Percentiles rank a stretch among this genome's conserved stretches.
These are phyloP conservation scores for Aspergillus cristatus DNA, from an alignment of 495 filamentous ascomycete genomes.

Conservation along the genomic window DNA sequence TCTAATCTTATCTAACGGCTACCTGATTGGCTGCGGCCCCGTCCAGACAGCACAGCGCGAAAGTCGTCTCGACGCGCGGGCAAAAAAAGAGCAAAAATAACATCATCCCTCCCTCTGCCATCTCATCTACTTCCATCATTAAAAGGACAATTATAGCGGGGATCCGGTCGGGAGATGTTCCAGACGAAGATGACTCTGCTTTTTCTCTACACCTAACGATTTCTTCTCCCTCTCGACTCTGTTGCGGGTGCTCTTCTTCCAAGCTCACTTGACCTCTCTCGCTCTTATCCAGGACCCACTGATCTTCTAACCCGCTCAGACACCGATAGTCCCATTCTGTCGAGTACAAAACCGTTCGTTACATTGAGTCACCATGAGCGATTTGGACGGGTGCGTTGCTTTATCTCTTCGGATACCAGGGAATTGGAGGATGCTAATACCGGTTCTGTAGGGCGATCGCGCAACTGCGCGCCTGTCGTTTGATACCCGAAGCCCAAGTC, in stretches of 20 bases:
- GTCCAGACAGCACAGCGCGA: slow-evolving; percentile 5
- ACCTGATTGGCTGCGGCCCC: slow-evolving; percentile 24
- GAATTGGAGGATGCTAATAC: too few species aligned
- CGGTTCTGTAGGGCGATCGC: slow-evolving; percentile 87
- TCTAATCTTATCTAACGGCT: slow-evolving; percentile 36
- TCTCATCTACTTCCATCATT: not conserved
- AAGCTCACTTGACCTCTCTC: slow-evolving; percentile 3
- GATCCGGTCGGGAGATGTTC: slow-evolving; percentile 1
- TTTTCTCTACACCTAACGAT: slow-evolving; percentile 14
- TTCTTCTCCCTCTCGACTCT: slow-evolving; percentile 3
- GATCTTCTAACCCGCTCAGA: slow-evolving; percentile 6
- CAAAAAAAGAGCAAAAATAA: not conserved
- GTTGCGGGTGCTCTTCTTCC: not conserved
- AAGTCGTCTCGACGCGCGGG: not conserved
- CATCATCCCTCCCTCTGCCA: not conserved
- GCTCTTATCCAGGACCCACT: slow-evolving; percentile 11
- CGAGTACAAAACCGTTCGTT: slow-evolving; percentile 2
- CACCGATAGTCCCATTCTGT: slow-evolving; percentile 4
- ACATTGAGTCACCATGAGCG: slow-evolving; percentile 57
- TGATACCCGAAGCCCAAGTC: slow-evolving; percentile 91
- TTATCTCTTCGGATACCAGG: too few species aligned
- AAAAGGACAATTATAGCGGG: too few species aligned
- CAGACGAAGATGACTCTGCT: slow-evolving; percentile 14
- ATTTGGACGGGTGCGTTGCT: slow-evolving; percentile 62
- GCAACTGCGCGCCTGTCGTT: slow-evolving; percentile 87